phyloP scores from a whole-genome alignment of 768 basidiomycete species.

The Pholiota conissans region DNA sequence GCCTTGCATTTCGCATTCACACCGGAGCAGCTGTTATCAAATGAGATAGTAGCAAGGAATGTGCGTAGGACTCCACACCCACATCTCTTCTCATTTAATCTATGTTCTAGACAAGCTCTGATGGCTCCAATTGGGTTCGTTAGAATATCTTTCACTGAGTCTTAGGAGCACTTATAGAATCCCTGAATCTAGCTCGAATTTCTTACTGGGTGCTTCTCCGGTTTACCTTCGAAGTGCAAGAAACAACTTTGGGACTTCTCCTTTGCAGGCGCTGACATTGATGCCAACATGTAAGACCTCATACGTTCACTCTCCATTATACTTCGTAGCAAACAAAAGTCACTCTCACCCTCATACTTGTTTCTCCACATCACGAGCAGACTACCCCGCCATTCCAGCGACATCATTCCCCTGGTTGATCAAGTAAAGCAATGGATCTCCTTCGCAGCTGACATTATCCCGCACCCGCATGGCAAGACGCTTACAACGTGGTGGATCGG shows the following conservation, averaged over 20 bases:
- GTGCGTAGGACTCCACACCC: conserved; percentile 22
- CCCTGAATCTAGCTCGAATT: conserved; percentile 41
- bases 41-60: conserved; percentile 46
- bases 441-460: conserved; percentile 44
- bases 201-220: conserved; percentile 50
- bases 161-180: not conserved
- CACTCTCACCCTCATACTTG: not conserved
- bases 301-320: not conserved
- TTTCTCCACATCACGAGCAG: conserved; percentile 21
- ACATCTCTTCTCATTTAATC: not conserved
- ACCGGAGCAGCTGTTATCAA: conserved; percentile 36
- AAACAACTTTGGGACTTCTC: conserved; percentile 58
- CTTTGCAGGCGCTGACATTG: conserved; percentile 53
- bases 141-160: not conserved
- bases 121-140: conserved; percentile 54
- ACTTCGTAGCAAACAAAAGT: not conserved
- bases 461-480: conserved; percentile 42
- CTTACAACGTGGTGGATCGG: conserved; percentile 60
- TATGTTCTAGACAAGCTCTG: conserved; percentile 46
- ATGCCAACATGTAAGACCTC: conserved; percentile 32
- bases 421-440: conserved; percentile 50
- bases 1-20: conserved; percentile 41
- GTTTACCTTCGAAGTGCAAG: conserved; percentile 40
- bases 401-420: conserved; percentile 45
- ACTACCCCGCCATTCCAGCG: conserved; percentile 48